These are phyloP conservation scores for Hyaloperonospora arabidopsidis DNA, from an alignment of 352 stramenopile species.

Conservation along the genomic window DNA sequence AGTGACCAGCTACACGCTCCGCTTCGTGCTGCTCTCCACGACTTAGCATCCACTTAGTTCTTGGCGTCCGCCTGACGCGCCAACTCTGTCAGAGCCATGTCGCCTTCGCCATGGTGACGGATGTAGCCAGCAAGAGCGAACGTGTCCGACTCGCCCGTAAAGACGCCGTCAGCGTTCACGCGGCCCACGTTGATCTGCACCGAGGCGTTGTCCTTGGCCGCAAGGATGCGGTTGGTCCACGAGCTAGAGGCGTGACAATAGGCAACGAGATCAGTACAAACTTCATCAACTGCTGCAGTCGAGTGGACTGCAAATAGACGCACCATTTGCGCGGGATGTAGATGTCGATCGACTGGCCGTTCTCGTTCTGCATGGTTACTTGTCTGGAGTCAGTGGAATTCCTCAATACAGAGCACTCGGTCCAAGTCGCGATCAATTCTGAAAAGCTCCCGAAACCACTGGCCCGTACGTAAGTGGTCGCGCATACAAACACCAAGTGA, in stretches of 20 bases:
- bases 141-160: conserved; percentile 93
- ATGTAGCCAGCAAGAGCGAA: conserved; percentile 96
- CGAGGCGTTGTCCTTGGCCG: conserved; percentile 95
- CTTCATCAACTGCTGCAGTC: no score
- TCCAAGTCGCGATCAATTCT: neutral
- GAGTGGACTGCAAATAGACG: no score
- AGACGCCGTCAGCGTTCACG: conserved; percentile 94
- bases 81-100: conserved; percentile 90
- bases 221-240: conserved; percentile 97
- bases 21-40: neutral
- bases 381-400: conserved; percentile 58
- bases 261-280: neutral
- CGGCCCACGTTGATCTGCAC: conserved; percentile 98
- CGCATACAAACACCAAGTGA: conserved; percentile 37
- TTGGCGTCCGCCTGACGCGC: conserved; percentile 66
- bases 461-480: conserved; percentile 78
- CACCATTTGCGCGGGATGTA: conserved; percentile 98
- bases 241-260: conserved; percentile 52
- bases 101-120: conserved; percentile 91
- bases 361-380: conserved; percentile 96
- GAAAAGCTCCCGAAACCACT: conserved; percentile 42
- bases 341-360: conserved; percentile 95
- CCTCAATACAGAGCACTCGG: conserved; percentile 27
- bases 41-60: conserved; percentile 41
- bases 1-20: conserved; percentile 5